Evolutionary conservation across 1,139 yeast species (phyloP).

Genomic region (Geotrichum cucujoidarum): DNA sequence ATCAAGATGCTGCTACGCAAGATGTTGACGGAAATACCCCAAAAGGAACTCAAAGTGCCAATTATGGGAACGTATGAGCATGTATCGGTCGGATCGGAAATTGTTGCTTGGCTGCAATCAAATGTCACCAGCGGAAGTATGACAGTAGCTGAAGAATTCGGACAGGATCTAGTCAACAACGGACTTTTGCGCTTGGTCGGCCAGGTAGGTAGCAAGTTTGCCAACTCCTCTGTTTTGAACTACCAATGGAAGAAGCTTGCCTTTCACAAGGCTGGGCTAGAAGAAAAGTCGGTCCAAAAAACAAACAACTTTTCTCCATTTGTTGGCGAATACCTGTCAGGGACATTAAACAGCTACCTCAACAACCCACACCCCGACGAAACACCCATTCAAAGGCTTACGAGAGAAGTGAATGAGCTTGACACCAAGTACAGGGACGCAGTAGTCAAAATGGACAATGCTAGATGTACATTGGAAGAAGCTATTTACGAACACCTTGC

Average conservation of each 20-base stretch:
- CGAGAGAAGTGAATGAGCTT: constrained; percentile 54
- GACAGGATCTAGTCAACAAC: constrained; percentile 63
- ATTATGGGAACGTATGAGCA: constrained; percentile 63
- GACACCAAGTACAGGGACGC: constrained; percentile 57
- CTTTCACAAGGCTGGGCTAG: constrained; percentile 53
- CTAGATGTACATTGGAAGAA: constrained; percentile 74
- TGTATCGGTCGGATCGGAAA: constrained; percentile 58
- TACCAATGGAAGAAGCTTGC: constrained; percentile 82
- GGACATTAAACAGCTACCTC: constrained; percentile 45
- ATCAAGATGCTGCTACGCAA: constrained; percentile 42
- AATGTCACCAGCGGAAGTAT: constrained; percentile 26
- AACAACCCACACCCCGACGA: constrained; percentile 46
- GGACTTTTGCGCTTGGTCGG: constrained; percentile 66
- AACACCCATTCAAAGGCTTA: constrained; percentile 49
- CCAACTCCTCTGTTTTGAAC: constrained; percentile 68
- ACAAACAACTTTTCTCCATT: constrained; percentile 21
- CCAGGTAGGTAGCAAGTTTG: constrained; percentile 57
- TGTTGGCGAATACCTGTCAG: constrained; percentile 40
- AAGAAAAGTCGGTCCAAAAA: constrained; percentile 11
- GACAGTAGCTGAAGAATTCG: constrained; percentile 62
- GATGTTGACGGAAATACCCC: constrained; percentile 44
- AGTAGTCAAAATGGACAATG: constrained; percentile 56
- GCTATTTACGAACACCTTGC: constrained; percentile 65
- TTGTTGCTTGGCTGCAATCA: constrained; percentile 56
- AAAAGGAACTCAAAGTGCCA: constrained; percentile 50